phyloP scores from a whole-genome alignment of 805 yeast species.

The Clavispora vitiphila region DNA sequence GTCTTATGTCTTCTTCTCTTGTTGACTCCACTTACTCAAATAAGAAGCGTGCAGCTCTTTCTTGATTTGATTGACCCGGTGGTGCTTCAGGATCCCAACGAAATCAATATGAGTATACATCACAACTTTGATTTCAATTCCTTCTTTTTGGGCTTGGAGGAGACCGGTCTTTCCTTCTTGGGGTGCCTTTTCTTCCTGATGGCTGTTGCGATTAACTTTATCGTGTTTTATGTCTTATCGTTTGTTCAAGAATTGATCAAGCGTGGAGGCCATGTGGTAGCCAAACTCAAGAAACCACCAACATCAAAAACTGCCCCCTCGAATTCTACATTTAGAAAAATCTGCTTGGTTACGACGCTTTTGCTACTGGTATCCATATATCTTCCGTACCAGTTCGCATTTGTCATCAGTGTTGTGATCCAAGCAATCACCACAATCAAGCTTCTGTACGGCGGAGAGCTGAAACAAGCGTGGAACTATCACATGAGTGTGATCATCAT shows the following conservation, averaged over 20 bases:
- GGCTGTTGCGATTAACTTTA: slow-evolving; percentile 40
- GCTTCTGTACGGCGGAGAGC: slow-evolving; percentile 5
- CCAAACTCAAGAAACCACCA: not conserved
- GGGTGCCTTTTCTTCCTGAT: slow-evolving; percentile 53
- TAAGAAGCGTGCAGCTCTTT: slow-evolving; percentile 30
- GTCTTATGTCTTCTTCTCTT: slow-evolving; percentile 23
- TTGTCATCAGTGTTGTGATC: slow-evolving; percentile 50
- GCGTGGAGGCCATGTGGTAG: not conserved
- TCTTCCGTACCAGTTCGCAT: slow-evolving; percentile 80
- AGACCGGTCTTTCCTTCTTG: slow-evolving; percentile 47
- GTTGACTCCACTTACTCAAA: slow-evolving; percentile 36
- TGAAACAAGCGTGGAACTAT: slow-evolving; percentile 43
- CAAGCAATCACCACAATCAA: slow-evolving; percentile 53
- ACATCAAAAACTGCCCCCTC: not conserved
- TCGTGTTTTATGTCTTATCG: slow-evolving; percentile 25
- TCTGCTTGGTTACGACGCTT: slow-evolving; percentile 36
- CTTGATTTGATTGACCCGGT: slow-evolving; percentile 50
- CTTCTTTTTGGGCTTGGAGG: slow-evolving; percentile 67
- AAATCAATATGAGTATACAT: slow-evolving; percentile 34
- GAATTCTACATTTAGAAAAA: not conserved
- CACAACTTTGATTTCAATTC: slow-evolving; percentile 41
- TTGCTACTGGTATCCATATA: slow-evolving; percentile 48
- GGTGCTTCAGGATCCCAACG: slow-evolving; percentile 41
- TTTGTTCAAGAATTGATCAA: slow-evolving; percentile 8
- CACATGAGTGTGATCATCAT: slow-evolving; percentile 59